A percentile compares a stretch with the other conserved stretches of the same genome.
Conservation (phyloP, 371 early-diverging fungal genomes). For the Blastocladiella emersonii region DNA sequence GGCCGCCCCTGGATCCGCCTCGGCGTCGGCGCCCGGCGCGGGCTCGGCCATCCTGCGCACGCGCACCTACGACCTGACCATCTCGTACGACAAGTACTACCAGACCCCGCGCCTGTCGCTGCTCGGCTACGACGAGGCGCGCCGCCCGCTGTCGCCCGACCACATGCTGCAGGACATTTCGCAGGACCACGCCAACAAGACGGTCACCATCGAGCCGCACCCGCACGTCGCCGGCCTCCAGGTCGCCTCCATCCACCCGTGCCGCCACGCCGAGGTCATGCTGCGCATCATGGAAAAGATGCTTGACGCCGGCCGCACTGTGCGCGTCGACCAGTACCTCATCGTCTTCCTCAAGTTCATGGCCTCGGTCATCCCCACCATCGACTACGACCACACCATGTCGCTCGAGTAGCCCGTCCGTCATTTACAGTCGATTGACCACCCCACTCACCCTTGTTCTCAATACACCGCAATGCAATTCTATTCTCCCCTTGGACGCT, state of each 20-base stretch:
- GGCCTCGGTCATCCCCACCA: slow-evolving; percentile 88
- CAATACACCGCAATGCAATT: no score
- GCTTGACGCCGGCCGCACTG: slow-evolving; percentile 30
- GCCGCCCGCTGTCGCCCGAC: slow-evolving; percentile 63
- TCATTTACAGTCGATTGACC: no score
- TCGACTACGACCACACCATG: slow-evolving; percentile 93
- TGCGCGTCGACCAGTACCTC: slow-evolving; percentile 89
- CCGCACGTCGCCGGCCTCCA: slow-evolving; percentile 69
- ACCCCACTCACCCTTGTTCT: no score
- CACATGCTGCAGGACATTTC: slow-evolving; percentile 93
- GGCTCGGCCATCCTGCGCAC: slow-evolving; percentile 79
- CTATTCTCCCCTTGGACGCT: no score
- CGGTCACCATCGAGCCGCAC: slow-evolving; percentile 91
- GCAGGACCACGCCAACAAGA: slow-evolving; percentile 94
- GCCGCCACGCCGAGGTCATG: slow-evolving; percentile 96
- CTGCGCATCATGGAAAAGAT: slow-evolving; percentile 79
- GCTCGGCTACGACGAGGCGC: slow-evolving; percentile 85
- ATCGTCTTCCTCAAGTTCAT: slow-evolving; percentile 92
- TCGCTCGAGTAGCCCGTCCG: slow-evolving; percentile 16
- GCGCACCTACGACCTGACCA: slow-evolving; percentile 90
- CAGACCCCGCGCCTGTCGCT: slow-evolving; percentile 94
- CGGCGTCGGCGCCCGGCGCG: no score
- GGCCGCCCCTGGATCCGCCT: no score
- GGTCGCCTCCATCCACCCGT: slow-evolving; percentile 89
- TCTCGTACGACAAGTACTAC: slow-evolving; percentile 97